Conservation (phyloP, 495 filamentous ascomycete species). For the Neurospora sp. region DNA sequence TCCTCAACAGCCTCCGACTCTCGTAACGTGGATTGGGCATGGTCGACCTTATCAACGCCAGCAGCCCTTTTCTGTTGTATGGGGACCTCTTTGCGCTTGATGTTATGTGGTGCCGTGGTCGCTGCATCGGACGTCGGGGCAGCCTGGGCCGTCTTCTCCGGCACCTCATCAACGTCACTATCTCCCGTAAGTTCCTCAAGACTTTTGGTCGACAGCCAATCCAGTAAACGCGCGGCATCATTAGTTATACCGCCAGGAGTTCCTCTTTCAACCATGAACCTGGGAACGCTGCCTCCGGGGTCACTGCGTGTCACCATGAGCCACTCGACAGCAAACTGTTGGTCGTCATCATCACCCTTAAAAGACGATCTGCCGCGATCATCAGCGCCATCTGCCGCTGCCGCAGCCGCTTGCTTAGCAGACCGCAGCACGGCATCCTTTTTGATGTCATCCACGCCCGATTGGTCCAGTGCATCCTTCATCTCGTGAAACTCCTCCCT, state of each 20-base stretch:
- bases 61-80: not conserved
- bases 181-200: constrained; percentile 16
- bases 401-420: constrained; percentile 7
- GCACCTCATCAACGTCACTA: constrained; percentile 3
- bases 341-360: constrained; percentile 3
- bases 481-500: constrained; percentile 12
- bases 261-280: constrained; percentile 89
- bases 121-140: not conserved
- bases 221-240: constrained; percentile 76
- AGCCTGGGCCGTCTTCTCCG: constrained; percentile 6
- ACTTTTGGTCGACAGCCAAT: constrained; percentile 63
- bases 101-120: not conserved
- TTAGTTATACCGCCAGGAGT: constrained; percentile 74
- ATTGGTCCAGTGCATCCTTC: not conserved
- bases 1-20: not conserved
- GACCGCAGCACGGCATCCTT: constrained; percentile 23
- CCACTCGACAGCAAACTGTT: constrained; percentile 65
- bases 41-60: constrained; percentile 20
- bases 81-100: not conserved
- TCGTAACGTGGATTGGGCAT: constrained; percentile 1
- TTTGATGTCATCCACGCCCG: constrained; percentile 9
- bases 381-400: constrained; percentile 2
- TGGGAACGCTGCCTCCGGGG: constrained; percentile 82
- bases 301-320: constrained; percentile 94
- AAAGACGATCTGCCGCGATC: constrained; percentile 1